Conservation (phyloP, 176 grass and related monocot genomes). For the Pontederia paniculata region DNA sequence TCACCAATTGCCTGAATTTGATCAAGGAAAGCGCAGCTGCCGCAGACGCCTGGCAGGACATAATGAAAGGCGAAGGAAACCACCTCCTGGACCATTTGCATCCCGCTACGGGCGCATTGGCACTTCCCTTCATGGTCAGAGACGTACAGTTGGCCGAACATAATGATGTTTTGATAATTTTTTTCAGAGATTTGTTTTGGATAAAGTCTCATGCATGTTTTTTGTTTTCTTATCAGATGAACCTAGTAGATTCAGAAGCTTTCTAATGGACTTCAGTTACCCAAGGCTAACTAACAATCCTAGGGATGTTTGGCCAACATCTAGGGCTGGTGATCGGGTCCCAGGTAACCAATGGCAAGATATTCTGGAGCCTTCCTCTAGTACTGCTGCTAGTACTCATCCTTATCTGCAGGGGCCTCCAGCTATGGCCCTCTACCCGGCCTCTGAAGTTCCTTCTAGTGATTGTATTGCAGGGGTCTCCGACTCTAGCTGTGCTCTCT, state of each 20-base stretch:
- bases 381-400: background rate
- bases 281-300: background rate
- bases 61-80: slow-evolving; percentile 21
- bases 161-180: background rate
- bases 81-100: slow-evolving; percentile 8
- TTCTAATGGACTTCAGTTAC: slow-evolving; percentile 8
- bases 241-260: slow-evolving; percentile 10
- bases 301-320: background rate
- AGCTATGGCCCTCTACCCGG: background rate
- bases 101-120: slow-evolving; percentile 6
- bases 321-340: background rate
- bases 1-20: slow-evolving; percentile 21
- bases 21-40: slow-evolving; percentile 27
- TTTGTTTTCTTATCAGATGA: background rate
- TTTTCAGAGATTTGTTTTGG: background rate
- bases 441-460: slow-evolving; percentile 1
- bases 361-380: background rate
- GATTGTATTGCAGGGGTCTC: slow-evolving; percentile 11
- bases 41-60: slow-evolving; percentile 21
- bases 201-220: background rate
- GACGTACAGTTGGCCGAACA: no score
- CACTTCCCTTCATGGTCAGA: slow-evolving; percentile 12
- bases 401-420: background rate
- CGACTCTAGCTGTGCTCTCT: slow-evolving; percentile 19
- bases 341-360: background rate